phyloP scores from a whole-genome alignment of 305 asterid genomes.

The Fraxinus latifolia region DNA sequence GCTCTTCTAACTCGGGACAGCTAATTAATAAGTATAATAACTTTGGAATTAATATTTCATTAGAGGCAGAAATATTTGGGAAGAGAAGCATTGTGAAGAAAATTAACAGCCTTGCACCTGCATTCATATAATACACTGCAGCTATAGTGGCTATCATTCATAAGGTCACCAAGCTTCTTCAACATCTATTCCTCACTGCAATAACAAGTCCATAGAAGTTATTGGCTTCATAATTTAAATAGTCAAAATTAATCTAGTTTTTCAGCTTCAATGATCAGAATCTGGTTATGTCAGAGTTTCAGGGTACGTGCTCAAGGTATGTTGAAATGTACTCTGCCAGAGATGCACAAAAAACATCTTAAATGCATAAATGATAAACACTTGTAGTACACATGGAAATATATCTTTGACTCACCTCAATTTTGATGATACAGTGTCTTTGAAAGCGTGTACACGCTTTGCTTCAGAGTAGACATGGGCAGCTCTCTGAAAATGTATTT shows the following conservation, averaged over 20 bases:
- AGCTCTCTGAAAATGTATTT: slow-evolving; percentile 60
- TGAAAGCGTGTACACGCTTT: slow-evolving; percentile 79
- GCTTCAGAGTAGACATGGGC: slow-evolving; percentile 91
- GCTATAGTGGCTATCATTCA: slow-evolving; percentile 90
- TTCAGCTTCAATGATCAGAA: not conserved
- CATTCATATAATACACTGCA: slow-evolving; percentile 88
- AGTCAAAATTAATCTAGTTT: not conserved
- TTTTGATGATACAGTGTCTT: slow-evolving; percentile 64
- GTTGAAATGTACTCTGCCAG: not conserved
- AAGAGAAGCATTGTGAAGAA: not conserved
- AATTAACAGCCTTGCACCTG: slow-evolving; percentile 48
- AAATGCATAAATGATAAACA: not conserved
- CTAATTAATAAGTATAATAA: slow-evolving; percentile 28
- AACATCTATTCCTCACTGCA: slow-evolving; percentile 74
- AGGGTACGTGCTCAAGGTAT: not conserved
- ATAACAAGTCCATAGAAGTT: not conserved
- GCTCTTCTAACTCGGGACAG: slow-evolving; percentile 93
- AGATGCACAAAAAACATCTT: not conserved
- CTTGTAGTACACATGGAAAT: not conserved
- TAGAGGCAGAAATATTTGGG: not conserved
- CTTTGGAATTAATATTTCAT: not conserved
- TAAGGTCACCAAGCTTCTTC: slow-evolving; percentile 82
- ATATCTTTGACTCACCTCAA: slow-evolving; percentile 38
- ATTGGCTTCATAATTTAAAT: not conserved
- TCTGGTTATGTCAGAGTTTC: too few species aligned